Conservation (phyloP, 345 rosid genomes). For the Ceriops tagal region DNA sequence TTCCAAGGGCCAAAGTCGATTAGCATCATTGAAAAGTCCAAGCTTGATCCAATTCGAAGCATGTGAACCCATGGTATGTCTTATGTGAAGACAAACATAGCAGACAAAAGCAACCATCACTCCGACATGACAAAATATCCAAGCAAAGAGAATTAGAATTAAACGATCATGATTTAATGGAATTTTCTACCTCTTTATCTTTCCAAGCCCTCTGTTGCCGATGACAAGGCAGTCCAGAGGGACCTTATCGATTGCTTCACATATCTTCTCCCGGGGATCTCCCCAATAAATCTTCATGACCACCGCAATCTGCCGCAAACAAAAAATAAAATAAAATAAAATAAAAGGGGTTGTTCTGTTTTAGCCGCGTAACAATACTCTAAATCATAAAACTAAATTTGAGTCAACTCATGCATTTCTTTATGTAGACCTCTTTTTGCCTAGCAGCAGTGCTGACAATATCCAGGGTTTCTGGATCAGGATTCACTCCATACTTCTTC, state of each 20-base stretch:
- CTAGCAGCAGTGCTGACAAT: constrained; percentile 50
- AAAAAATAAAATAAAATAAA: background rate
- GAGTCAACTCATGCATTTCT: no score
- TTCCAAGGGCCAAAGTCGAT: background rate
- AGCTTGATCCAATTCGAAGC: no score
- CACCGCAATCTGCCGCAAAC: constrained; percentile 30
- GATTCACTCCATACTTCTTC: constrained; percentile 74
- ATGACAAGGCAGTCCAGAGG: constrained; percentile 70
- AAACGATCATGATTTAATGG: background rate
- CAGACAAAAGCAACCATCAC: no score
- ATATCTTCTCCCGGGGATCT: constrained; percentile 78
- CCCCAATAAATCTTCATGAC: constrained; percentile 81
- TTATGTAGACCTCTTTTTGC: constrained; percentile 41
- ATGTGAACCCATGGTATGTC: no score
- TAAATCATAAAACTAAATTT: background rate
- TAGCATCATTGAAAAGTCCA: background rate
- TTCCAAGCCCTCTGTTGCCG: constrained; percentile 84
- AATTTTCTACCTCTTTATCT: constrained; percentile 54
- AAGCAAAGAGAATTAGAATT: background rate
- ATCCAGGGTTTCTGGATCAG: constrained; percentile 73
- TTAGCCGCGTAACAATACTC: background rate
- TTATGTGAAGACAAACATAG: no score
- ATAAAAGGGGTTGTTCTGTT: background rate
- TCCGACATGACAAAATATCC: no score
- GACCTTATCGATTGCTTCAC: constrained; percentile 67